Evolutionary conservation across 2,329 filamentous ascomycete genomes (phyloP), one percentile per base, ranked within the genome.

Genomic region (Botrytis porri): DNA sequence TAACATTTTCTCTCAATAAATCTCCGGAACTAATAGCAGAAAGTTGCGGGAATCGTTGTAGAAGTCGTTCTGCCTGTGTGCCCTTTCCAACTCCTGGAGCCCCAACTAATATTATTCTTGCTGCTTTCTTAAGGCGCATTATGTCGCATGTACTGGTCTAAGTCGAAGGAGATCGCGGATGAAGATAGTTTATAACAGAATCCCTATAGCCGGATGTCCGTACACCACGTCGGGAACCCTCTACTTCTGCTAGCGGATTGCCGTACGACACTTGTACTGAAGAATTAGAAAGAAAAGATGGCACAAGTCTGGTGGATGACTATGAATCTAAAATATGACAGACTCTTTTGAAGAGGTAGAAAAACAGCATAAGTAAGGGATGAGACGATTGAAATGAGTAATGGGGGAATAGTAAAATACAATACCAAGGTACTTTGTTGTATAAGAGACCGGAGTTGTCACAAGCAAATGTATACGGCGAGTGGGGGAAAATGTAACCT

Each of bases 21-120:
- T 99, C 95, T 75, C 96, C 96, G 6, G 96, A 97, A 83, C 94
- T 97, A 82, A 99, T 95, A 29, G 94, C 91, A 70, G 93, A 92
- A 64, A 99, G 86, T 80, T 98, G 93, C 5, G 95, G 93, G 81
- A 96, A 99, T 77, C 93, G 90, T 78, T 90, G 86, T 77, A 98
- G 90, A 75, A 99, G 86, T 75, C 96, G 90, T 82, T 97, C 93
- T 69, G 93, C 94, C 85, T 99, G 96, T 4, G 96, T 99, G 75
- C 95, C 96, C 83, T 99, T 99, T 75, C 96, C 96, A 73, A 97
- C 96, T 45, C 80, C 80, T n/a, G 96, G 96, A 70, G 95, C 95
- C 78, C 96, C 96, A 79, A 99, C 89, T 77, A 99, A 89, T 81
- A 99, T 98, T 76, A 98, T 91, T 75, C 96, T 92, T 71, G 96